Conservation (phyloP, 768 basidiomycete genomes). For the Lactifluus pinguis region DNA sequence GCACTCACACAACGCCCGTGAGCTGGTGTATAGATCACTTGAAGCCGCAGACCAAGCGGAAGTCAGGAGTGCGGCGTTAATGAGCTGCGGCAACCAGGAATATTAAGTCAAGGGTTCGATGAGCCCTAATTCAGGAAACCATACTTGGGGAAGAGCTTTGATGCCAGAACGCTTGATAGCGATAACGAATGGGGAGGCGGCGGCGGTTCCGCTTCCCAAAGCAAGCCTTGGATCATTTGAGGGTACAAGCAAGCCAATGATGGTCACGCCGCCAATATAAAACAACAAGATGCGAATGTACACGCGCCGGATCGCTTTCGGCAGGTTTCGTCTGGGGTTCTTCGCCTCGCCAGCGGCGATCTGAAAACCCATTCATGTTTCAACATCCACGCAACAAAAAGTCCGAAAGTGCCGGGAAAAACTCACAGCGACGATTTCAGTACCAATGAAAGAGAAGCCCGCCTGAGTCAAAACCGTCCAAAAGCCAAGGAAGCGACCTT, state of each 20-base stretch:
- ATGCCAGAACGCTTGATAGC: constrained; percentile 85
- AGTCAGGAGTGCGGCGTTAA: constrained; percentile 76
- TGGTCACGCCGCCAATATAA: constrained; percentile 48
- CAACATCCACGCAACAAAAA: not conserved
- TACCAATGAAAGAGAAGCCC: constrained; percentile 89
- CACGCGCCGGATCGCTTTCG: constrained; percentile 49
- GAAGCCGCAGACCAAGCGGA: constrained; percentile 91
- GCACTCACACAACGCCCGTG: constrained; percentile 70
- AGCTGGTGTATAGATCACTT: constrained; percentile 83
- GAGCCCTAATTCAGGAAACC: constrained; percentile 21
- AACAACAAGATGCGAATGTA: constrained; percentile 79
- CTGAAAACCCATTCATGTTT: constrained; percentile 26
- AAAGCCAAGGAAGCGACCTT: constrained; percentile 70
- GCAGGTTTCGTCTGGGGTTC: constrained; percentile 68
- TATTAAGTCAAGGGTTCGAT: not conserved
- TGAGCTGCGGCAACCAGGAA: constrained; percentile 37
- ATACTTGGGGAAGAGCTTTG: constrained; percentile 68
- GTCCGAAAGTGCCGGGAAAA: not conserved
- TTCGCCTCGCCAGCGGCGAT: constrained; percentile 87
- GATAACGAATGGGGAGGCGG: constrained; percentile 84
- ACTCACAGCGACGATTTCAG: constrained; percentile 85
- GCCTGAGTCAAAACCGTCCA: constrained; percentile 75
- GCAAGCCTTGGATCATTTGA: constrained; percentile 50
- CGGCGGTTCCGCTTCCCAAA: constrained; percentile 49
- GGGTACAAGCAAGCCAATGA: constrained; percentile 81